Evolutionary conservation across 148 eudicot genomes (phyloP), one percentile per base, ranked within the genome.

Genomic region (Limonium bicolor): DNA sequence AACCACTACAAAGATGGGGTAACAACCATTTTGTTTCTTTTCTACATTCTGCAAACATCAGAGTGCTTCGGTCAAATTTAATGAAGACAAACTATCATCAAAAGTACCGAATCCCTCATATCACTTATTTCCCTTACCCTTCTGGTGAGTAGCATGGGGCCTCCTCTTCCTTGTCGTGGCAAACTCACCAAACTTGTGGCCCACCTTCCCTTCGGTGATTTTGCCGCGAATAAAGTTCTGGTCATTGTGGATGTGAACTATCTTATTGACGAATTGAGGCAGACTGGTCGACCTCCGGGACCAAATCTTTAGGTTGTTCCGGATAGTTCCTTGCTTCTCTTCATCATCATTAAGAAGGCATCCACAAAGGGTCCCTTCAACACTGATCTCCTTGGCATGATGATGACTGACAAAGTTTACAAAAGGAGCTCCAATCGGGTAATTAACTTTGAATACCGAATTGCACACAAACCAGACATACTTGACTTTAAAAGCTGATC

Each of bases 171-270:
- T 48, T 1, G 69, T 68, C 25, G 51, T 26, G 29, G 79, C 71
- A 65, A 73, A 73, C 62, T 73, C 74, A 23, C 74, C 74, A 34
- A 73, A 73, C 43, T 73, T 73, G 54, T 65, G 71, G 20, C 79
- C 74, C 35, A 65, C 74, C 34, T 68, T 73, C 3, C 50, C 46
- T 62, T 73, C 71, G 28, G 63, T 69, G 53, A 73, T 69, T 55
- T 69, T 73, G 36, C 58, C 47, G 4, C 61, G 61, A 42, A 65
- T 50, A 25, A 48, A 62, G 48, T 48, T 35, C 59, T 69, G 68
- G 8, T 72, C 75, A 48, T 73, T 66, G 54, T 67, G 56, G 44
- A 64, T 41, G 10, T 50, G 58, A 37, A 56, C 58, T 6, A 37
- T 27, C n/a, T 40, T 36, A 25, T 59, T 59, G 29, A 63, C 68